Base-by-base conservation (phyloP, 2,329 filamentous ascomycete genomes). In the Cercospora canescens region DNA sequence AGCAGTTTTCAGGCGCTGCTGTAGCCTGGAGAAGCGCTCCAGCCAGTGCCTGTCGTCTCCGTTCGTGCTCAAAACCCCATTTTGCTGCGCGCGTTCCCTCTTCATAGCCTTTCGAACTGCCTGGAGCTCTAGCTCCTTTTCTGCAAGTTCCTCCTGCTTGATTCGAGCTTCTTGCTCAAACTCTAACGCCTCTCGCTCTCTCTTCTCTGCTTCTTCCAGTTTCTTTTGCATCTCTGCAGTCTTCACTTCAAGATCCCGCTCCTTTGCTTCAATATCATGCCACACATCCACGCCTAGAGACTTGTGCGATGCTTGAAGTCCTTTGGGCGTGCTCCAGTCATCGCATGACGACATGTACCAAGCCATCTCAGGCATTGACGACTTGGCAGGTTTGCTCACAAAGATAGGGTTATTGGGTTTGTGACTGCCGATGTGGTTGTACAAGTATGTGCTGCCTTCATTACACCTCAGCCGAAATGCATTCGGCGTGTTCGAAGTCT, bases 281-380 rank as follows among this genome's bases (percentile, higher is more conserved):
- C 63, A 45, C 14, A 26, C 34, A 16, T 59, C 60, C 21, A 55
- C n/a, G 39, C 62, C 48, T 7, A 60, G 41, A 4, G 39, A 63
- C 4, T 35, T 18, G 3, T 48, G 18, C 26, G 21, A 48, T 50
- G 12, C 45, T 26, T 50, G 24, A 21, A 21, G 18, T 16, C 52
- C 52, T 6, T 63, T 60, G 21, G 61, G 37, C 16, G 56, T 55
- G 3, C 55, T 57, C 64, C 60, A 66, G 35, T 55, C 50, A 7
- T 63, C 30, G n/a, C 28, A 66, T 16, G 59, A 54, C 4, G 37
- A 37, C 1, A 66, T 52, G 34, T 66, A 66, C 64, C 64, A 66
- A 16, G 62, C 32, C 55, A 62, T 66, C 4, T 56, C 59, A 35
- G 62, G 64, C 26, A 50, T 63, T n/a, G 41, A 52, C 16, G 35